Evolutionary conservation across 306 rosid genomes (phyloP).

Genomic region (Glycine soja): DNA sequence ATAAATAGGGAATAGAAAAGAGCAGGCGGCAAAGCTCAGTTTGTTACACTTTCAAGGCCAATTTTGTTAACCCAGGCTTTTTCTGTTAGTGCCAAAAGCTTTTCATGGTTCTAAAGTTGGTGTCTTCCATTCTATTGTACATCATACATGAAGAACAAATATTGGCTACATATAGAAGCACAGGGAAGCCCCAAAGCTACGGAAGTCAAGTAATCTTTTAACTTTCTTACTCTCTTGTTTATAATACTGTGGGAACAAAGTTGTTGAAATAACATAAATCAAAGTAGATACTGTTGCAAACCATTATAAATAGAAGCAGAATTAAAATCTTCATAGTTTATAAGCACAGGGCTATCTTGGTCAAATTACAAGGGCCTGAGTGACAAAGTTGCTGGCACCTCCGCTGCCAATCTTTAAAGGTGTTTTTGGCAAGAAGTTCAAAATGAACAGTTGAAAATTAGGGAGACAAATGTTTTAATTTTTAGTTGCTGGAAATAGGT

Average conservation of each 20-base stretch:
- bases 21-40: neutral
- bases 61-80: neutral
- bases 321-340: neutral
- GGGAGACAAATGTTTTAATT: conserved; percentile 8
- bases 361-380: neutral
- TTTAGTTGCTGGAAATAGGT: neutral
- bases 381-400: neutral
- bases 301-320: neutral
- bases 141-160: neutral
- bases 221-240: conserved; percentile 3
- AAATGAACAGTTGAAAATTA: neutral
- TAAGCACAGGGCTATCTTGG: neutral
- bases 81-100: conserved; percentile 17
- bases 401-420: neutral
- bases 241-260: neutral
- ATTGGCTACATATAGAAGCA: neutral
- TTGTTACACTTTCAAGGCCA: neutral
- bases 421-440: neutral
- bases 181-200: conserved; percentile 1
- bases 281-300: conserved; percentile 2
- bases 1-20: neutral
- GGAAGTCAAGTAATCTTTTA: neutral
- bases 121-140: conserved; percentile 29
- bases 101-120: conserved; percentile 3
- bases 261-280: neutral